These are phyloP conservation scores for Myxozyma lipomycoides DNA, from an alignment of 805 yeast genomes.

Conservation along the genomic window DNA sequence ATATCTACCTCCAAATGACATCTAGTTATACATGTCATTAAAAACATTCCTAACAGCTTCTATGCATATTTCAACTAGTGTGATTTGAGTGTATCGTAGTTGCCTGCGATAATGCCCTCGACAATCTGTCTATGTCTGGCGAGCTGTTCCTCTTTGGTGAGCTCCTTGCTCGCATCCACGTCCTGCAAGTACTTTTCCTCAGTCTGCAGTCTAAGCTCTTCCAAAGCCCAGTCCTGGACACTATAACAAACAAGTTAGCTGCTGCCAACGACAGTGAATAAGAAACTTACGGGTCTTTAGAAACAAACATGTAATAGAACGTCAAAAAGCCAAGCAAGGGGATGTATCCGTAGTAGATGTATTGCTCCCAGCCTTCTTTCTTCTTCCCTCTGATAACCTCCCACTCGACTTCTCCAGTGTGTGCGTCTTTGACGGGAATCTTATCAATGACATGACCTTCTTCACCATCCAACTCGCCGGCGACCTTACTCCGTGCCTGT, in stretches of 20 bases:
- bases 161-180: slow-evolving; percentile 42
- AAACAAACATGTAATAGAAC: slow-evolving; percentile 49
- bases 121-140: slow-evolving; percentile 73
- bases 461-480: slow-evolving; percentile 32
- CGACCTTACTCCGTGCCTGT: slow-evolving; percentile 1
- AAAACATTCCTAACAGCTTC: too few relatives aligned
- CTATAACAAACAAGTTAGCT: background rate
- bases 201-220: slow-evolving; percentile 73
- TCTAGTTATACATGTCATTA: too few relatives aligned
- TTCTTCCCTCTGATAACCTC: slow-evolving; percentile 66
- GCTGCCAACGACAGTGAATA: background rate
- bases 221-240: slow-evolving; percentile 73
- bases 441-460: slow-evolving; percentile 70
- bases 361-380: slow-evolving; percentile 81
- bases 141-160: slow-evolving; percentile 53
- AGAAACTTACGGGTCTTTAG: slow-evolving; percentile 41
- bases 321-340: slow-evolving; percentile 63
- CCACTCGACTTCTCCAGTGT: slow-evolving; percentile 78
- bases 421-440: slow-evolving; percentile 74
- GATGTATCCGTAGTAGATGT: slow-evolving; percentile 65
- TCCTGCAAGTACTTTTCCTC: slow-evolving; percentile 62
- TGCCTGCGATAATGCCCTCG: slow-evolving; percentile 78
- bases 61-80: slow-evolving; percentile 16
- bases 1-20: too few relatives aligned
- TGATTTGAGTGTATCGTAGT: slow-evolving; percentile 55